phyloP scores from a whole-genome alignment of 495 filamentous ascomycete species.

The Aspergillus baeticus region DNA sequence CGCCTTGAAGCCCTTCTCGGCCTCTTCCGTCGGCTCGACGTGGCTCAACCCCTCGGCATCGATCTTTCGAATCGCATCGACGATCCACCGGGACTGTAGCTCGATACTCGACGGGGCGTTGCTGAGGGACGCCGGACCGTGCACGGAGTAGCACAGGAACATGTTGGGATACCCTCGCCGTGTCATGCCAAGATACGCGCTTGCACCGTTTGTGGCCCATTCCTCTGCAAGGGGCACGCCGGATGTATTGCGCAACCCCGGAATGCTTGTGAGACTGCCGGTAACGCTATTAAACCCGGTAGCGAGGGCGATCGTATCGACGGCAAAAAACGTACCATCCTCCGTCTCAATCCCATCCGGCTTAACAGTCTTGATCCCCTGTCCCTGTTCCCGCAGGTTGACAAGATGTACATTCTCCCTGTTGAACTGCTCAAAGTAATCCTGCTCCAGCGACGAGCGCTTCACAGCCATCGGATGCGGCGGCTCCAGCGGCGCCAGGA shows the following conservation, averaged over 20 bases:
- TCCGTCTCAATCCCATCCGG: conserved; percentile 40
- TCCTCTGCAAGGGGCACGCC: conserved; percentile 40
- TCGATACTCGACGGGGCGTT: conserved; percentile 54
- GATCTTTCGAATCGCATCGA: conserved; percentile 42
- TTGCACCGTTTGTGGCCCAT: conserved; percentile 41
- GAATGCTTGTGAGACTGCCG: conserved; percentile 44
- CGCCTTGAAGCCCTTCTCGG: conserved; percentile 37
- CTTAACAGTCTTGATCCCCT: conserved; percentile 46
- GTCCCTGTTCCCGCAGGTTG: conserved; percentile 34
- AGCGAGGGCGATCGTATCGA: conserved; percentile 48
- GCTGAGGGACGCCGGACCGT: conserved; percentile 44
- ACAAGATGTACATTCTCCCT: conserved; percentile 36
- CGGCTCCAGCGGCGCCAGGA: conserved; percentile 28
- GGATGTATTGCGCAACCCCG: conserved; percentile 38
- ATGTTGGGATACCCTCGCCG: conserved; percentile 51
- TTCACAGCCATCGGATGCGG: conserved; percentile 27
- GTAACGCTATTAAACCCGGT: conserved; percentile 57
- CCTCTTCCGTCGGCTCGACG: conserved; percentile 39
- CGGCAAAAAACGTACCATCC: conserved; percentile 40
- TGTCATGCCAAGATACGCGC: conserved; percentile 50
- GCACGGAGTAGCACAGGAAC: conserved; percentile 50
- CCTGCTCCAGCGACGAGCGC: conserved; percentile 28
- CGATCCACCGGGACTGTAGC: conserved; percentile 52
- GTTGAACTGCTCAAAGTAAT: conserved; percentile 39
- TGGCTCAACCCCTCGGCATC: conserved; percentile 25